A percentile compares a stretch with the other conserved stretches of the same genome.
Conservation (phyloP, 352 stramenopile genomes). For the Pythium phragmitis region DNA sequence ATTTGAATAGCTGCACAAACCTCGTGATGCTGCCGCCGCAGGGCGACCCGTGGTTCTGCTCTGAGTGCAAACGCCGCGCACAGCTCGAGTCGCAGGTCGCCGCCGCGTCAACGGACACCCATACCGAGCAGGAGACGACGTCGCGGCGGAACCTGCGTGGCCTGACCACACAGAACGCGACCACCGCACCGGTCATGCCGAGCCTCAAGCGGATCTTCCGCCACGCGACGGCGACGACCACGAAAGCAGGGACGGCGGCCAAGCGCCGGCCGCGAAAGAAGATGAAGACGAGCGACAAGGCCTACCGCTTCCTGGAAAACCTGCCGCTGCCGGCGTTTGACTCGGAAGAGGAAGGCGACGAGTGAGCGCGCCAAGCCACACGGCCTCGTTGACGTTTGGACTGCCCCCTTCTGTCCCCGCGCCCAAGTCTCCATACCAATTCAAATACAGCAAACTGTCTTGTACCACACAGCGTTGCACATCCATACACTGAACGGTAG, state of each 20-base stretch:
- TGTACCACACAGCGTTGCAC: background rate
- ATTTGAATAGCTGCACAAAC: constrained; percentile 51
- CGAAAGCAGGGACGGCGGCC: constrained; percentile 17
- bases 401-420: too few species aligned
- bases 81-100: constrained; percentile 6
- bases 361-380: too few species aligned
- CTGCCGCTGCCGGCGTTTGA: constrained; percentile 52
- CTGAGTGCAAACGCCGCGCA: constrained; percentile 51
- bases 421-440: background rate
- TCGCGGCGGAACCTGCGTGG: constrained; percentile 45
- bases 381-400: too few species aligned
- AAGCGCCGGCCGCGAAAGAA: constrained; percentile 61
- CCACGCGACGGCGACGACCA: constrained; percentile 18
- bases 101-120: background rate
- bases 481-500: background rate
- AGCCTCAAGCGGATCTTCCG: constrained; percentile 72
- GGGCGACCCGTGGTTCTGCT: constrained; percentile 68
- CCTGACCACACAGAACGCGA: constrained; percentile 16
- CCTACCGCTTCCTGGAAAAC: constrained; percentile 66
- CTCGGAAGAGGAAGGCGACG: constrained; percentile 37
- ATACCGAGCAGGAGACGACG: background rate
- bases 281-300: constrained; percentile 41
- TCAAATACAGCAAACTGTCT: background rate
- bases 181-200: constrained; percentile 35
- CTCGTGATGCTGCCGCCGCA: constrained; percentile 52